Conservation (phyloP, 495 filamentous ascomycete species). For the Filosporella fistucella region DNA sequence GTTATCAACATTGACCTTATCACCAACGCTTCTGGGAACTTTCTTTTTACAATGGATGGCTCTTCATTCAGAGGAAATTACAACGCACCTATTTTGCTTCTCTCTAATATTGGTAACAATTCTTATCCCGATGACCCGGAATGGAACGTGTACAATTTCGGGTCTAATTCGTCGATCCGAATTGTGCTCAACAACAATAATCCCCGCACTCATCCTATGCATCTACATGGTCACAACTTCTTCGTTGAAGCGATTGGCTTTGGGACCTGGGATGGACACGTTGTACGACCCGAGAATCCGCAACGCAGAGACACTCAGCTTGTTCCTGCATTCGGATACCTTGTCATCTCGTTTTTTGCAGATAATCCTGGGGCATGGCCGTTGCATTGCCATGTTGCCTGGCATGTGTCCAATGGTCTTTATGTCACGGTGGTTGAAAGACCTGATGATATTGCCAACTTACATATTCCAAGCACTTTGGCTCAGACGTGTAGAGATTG, state of each 20-base stretch:
- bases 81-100: not conserved
- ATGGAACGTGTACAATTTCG: conserved; percentile 1
- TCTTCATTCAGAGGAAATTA: not conserved
- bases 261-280: not conserved
- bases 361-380: conserved; percentile 4
- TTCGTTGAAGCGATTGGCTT: conserved; percentile 38
- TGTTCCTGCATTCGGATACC: not conserved
- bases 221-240: conserved; percentile 60
- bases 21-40: not conserved
- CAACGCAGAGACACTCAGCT: conserved; percentile 1
- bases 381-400: conserved; percentile 5
- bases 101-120: not conserved
- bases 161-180: not conserved
- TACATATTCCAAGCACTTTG: conserved; percentile 33
- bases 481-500: conserved; percentile 42
- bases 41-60: not conserved
- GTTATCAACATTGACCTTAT: not conserved
- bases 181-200: not conserved
- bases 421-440: conserved; percentile 5
- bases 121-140: not conserved
- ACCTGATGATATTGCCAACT: conserved; percentile 30
- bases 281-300: not conserved
- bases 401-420: not conserved
- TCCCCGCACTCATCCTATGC: conserved; percentile 52
- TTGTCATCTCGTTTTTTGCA: not conserved